A percentile compares a stretch with the other conserved stretches of the same genome.
These are phyloP conservation scores for Botrytis elliptica DNA, from an alignment of 2,329 filamentous ascomycete genomes.

Conservation along the genomic window DNA sequence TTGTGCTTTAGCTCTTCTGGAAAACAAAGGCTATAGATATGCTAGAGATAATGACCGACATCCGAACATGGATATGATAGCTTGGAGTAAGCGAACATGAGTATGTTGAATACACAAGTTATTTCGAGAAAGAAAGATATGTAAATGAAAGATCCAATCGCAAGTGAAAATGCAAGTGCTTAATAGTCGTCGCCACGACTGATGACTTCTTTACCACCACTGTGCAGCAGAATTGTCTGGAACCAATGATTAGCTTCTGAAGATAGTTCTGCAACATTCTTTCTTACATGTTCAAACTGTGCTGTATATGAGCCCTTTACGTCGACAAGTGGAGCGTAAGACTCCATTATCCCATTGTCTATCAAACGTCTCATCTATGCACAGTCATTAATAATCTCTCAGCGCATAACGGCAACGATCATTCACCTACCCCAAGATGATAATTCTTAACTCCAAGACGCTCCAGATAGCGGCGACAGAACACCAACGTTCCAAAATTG, in stretches of 20 bases:
- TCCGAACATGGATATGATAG: not conserved
- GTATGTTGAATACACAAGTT: not conserved
- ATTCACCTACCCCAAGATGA: slow-evolving; percentile 50
- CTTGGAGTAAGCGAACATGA: not conserved
- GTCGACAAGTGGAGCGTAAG: slow-evolving; percentile 57
- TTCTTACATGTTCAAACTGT: slow-evolving; percentile 59
- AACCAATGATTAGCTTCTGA: slow-evolving; percentile 21
- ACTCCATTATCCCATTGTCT: slow-evolving; percentile 55
- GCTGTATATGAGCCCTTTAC: slow-evolving; percentile 60
- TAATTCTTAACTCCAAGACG: slow-evolving; percentile 61
- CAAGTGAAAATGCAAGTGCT: slow-evolving; percentile 3
- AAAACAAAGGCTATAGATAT: not conserved
- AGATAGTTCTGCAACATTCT: not conserved
- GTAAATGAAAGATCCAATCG: not conserved
- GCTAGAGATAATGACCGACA: not conserved
- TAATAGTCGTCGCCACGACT: slow-evolving; percentile 55
- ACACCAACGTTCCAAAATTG: slow-evolving; percentile 62
- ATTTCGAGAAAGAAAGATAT: not conserved
- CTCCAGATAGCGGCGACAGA: slow-evolving; percentile 61
- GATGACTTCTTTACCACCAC: slow-evolving; percentile 50
- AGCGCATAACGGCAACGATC: not conserved
- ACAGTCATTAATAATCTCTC: slow-evolving; percentile 26
- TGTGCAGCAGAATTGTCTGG: slow-evolving; percentile 49
- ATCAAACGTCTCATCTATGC: slow-evolving; percentile 59
- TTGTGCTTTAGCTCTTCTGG: not conserved